A percentile compares a stretch with the other conserved stretches of the same genome.
phyloP scores from a whole-genome alignment of 805 yeast species.

The Candida michaelii region DNA sequence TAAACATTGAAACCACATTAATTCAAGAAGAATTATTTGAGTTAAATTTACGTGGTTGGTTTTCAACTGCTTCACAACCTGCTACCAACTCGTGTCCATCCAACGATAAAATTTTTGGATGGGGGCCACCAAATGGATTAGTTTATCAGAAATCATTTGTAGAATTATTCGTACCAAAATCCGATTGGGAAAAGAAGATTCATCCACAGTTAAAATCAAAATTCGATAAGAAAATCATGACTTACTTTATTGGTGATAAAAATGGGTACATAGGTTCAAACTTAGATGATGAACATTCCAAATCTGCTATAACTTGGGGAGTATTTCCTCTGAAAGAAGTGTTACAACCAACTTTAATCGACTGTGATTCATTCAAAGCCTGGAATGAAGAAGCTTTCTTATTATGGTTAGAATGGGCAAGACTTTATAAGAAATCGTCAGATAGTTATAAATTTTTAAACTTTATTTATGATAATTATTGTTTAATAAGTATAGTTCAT shows the following conservation, averaged over 20 bases:
- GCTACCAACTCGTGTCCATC: conserved; percentile 79
- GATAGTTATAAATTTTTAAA: conserved; percentile 62
- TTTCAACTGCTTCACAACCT: conserved; percentile 95
- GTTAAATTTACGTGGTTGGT: conserved; percentile 69
- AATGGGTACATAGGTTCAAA: conserved; percentile 61
- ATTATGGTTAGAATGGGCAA: conserved; percentile 91
- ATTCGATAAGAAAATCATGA: conserved; percentile 47
- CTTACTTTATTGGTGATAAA: conserved; percentile 74
- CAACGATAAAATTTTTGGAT: conserved; percentile 87
- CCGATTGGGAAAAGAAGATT: conserved; percentile 62
- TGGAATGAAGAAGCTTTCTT: conserved; percentile 96
- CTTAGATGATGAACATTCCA: conserved; percentile 42
- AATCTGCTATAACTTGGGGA: conserved; percentile 97
- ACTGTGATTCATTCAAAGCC: conserved; percentile 87
- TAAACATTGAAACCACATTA: conserved; percentile 85
- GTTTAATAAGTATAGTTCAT: conserved; percentile 80
- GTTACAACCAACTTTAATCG: conserved; percentile 88
- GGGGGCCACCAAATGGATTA: conserved; percentile 93
- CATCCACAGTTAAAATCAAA: conserved; percentile 47
- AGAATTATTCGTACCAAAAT: conserved; percentile 70
- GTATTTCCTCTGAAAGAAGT: conserved; percentile 89
- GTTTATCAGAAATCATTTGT: conserved; percentile 93
- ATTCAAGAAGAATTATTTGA: conserved; percentile 89
- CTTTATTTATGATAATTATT: conserved; percentile 59
- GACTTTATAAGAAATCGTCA: conserved; percentile 62